Evolutionary conservation across 176 grass and related monocot genomes (phyloP), one percentile per base, ranked within the genome.

Genomic region (Tillandsia fasciculata): DNA sequence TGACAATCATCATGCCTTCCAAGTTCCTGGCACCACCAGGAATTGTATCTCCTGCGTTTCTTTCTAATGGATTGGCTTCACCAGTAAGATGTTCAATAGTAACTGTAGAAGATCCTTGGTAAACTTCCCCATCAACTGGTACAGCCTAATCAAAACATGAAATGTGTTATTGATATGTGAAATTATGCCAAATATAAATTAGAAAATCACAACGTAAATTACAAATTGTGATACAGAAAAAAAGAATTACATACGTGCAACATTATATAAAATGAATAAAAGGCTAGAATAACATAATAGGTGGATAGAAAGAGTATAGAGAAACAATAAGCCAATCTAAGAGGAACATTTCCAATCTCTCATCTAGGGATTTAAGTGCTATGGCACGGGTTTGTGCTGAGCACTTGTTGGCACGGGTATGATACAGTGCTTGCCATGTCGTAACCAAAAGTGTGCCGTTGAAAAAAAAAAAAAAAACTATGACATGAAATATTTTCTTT

Each of bases 1-100:
- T 96, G 29, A 96, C 86, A 74, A 96, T 87, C 93, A 96, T 85
- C 93, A 96, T 96, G 74, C 93, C 93, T 85, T 96, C 93, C 79
- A 96, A 76, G 69, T 96, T 96, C 65, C 89, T 84, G 13, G 93
- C 93, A 72, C 93, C 93, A 63, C 93, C 93, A 49, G 93, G 93
- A 81, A 96, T 92, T 53, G 84, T 48, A 90, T 96, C 93, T 67
- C 93, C 93, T 27, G 85, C 79, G 11, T 74, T 85, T 74, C 93
- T 87, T 80, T 96, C 93, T 49, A 96, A 68, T 54, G 93, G 93
- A 74, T 96, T 96, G 20, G 83, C 79, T 84, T 96, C 93, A 49
- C 93, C 93, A 57, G 93, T 96, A 70, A 96, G 77, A 74, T 96
- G 93, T 68, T 96, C 93, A 48, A 92, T 85, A 61, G 93, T 96